These are phyloP conservation scores for Clarireedia paspali DNA, from an alignment of 2,329 filamentous ascomycete genomes.

Conservation along the genomic window DNA sequence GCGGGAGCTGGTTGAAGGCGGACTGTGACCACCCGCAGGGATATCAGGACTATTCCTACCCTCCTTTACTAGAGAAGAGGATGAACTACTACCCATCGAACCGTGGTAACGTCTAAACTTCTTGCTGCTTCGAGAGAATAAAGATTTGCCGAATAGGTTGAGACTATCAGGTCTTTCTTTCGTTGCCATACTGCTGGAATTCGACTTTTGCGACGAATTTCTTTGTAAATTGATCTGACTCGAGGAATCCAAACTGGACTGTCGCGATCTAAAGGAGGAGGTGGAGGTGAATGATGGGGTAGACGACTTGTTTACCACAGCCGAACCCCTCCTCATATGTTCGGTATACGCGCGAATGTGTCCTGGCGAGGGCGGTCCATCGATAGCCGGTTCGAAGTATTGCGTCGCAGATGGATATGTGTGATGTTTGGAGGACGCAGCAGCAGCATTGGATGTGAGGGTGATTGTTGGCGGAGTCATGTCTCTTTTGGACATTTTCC, in stretches of 20 bases:
- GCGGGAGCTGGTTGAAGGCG: background rate
- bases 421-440: background rate
- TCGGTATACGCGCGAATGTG: conserved; percentile 50
- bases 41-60: background rate
- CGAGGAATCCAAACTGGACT: conserved; percentile 22
- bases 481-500: conserved; percentile 4
- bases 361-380: conserved; percentile 54
- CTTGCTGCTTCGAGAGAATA: conserved; percentile 47
- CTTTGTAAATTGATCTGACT: conserved; percentile 39
- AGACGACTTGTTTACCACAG: conserved; percentile 39
- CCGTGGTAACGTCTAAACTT: conserved; percentile 43
- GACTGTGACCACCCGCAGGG: background rate
- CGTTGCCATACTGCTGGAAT: conserved; percentile 42
- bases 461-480: background rate
- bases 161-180: conserved; percentile 49
- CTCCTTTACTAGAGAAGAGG: conserved; percentile 7
- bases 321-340: conserved; percentile 49
- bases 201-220: conserved; percentile 49
- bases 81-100: conserved; percentile 10
- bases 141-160: conserved; percentile 45
- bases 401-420: conserved; percentile 24
- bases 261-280: conserved; percentile 43
- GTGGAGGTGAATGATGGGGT: conserved; percentile 45
- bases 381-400: conserved; percentile 49
- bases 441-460: no score